Base-by-base conservation (phyloP, 1,139 yeast species). In the Maudiozyma humilis region DNA sequence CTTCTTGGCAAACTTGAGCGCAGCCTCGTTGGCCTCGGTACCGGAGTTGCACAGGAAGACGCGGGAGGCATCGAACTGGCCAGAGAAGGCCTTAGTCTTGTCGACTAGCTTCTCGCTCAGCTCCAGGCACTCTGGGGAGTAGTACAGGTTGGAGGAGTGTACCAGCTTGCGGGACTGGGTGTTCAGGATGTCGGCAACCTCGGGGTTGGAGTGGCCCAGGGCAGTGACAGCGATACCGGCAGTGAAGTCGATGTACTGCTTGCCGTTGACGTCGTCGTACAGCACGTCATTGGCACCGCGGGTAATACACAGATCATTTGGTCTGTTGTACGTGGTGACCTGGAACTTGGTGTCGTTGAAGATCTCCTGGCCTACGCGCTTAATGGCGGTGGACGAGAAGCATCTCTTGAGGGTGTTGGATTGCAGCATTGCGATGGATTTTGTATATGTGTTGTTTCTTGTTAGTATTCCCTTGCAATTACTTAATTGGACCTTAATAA, bases 141-240 rank as follows among this genome's bases (percentile, higher is more conserved):
- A 82, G 67, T 79, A 89, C 51, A 91, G 69, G 59, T 91, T 91
- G 4, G 95, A 85, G 49, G 88, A 76, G 60, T 91, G 98, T 46
- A 88, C 71, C 51, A 91, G 69, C 12, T 82, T 79, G 33, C 66
- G 64, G 1, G 91, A 77, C 65, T 91, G 98, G 39, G 82, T 82
- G 45, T 68, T 64, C 48, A 88, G 63, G 49, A 91, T 76, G 46
- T 81, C 69, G 4, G 94, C 74, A 34, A 91, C 73, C 50, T 78
- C 81, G 4, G 80, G 78, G 57, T 91, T 75, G 29, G 88, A 71
- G 63, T 91, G 98, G 2, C 98, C 98, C 51, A 91, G 70, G 1
- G 85, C 81, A n/a, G 96, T 89, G 14, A 91, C 98, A 1, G 98
- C 97, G 53, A 91, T 88, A 42, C 98, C 98, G 1, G 96, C 88